Conservation (phyloP, 2,329 filamentous ascomycete genomes). For the Mycosphaerella sp. region DNA sequence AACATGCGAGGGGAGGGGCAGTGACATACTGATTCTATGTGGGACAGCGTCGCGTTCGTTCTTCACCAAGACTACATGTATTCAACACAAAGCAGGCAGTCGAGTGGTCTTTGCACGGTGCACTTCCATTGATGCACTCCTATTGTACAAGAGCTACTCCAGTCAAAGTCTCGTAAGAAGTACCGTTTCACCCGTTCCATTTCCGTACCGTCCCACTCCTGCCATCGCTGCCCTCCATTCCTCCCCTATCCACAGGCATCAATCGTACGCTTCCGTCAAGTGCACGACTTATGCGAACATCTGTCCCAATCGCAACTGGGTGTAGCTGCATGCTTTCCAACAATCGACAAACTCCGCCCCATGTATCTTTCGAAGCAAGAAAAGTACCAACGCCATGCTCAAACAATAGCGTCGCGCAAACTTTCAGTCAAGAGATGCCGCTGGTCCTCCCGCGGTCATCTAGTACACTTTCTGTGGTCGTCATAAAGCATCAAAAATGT, state of each 20-base stretch:
- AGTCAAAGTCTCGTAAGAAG: slow-evolving; percentile 4
- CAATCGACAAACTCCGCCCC: background rate
- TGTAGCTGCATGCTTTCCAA: background rate
- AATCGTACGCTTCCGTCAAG: slow-evolving; percentile 8
- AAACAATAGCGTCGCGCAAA: background rate
- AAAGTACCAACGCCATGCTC: slow-evolving; percentile 2
- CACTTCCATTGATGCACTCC: slow-evolving; percentile 1
- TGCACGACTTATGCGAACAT: slow-evolving; percentile 5
- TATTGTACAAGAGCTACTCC: slow-evolving; percentile 10
- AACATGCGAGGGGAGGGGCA: too few relatives aligned
- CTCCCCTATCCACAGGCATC: slow-evolving; percentile 1
- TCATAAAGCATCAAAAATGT: slow-evolving; percentile 71
- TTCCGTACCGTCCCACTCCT: background rate
- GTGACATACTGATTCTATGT: background rate
- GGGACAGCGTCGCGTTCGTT: too few relatives aligned
- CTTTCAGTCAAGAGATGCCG: background rate
- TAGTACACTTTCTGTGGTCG: slow-evolving; percentile 12
- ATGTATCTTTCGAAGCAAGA: slow-evolving; percentile 1
- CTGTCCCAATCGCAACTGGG: background rate
- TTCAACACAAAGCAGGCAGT: background rate
- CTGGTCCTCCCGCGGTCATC: slow-evolving; percentile 15
- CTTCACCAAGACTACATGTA: background rate
- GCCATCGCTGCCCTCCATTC: too few relatives aligned
- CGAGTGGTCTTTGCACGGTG: background rate
- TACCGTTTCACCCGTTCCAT: background rate